phyloP scores from a whole-genome alignment of 2,329 filamentous ascomycete genomes.

The Hypoxylon sp. region DNA sequence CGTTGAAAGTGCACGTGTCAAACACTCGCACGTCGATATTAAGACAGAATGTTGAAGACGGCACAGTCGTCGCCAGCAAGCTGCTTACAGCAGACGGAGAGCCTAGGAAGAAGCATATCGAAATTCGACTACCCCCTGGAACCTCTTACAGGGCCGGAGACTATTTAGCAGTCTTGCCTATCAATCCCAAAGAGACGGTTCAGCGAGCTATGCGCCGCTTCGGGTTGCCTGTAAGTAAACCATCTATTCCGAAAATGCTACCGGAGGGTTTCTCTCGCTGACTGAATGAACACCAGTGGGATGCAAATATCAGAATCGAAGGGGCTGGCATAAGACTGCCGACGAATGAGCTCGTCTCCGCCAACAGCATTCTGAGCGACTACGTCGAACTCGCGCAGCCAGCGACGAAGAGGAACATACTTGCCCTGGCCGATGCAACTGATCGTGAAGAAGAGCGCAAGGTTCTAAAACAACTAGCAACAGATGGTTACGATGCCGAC shows the following conservation, averaged over 20 bases:
- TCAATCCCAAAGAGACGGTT: slow-evolving; percentile 63
- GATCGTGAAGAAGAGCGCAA: slow-evolving; percentile 53
- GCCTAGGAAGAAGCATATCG: slow-evolving; percentile 57
- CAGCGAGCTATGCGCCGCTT: slow-evolving; percentile 63
- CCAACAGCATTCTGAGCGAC: slow-evolving; percentile 17
- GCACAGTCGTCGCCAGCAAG: slow-evolving; percentile 53
- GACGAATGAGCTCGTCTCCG: slow-evolving; percentile 18
- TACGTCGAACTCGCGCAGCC: slow-evolving; percentile 35
- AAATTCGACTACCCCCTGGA: slow-evolving; percentile 61
- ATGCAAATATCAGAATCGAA: slow-evolving; percentile 23
- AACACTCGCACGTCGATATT: slow-evolving; percentile 52
- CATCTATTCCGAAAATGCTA: slow-evolving; percentile 55
- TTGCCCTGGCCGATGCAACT: slow-evolving; percentile 56
- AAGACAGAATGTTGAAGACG: slow-evolving; percentile 56
- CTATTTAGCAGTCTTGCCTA: slow-evolving; percentile 66
- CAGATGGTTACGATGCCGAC: slow-evolving; percentile 39
- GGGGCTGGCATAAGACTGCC: slow-evolving; percentile 21
- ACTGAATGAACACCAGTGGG: slow-evolving; percentile 15
- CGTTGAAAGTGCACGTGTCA: slow-evolving; percentile 40
- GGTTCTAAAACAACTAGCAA: slow-evolving; percentile 45
- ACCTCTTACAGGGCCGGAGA: slow-evolving; percentile 67
- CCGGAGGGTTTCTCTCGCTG: slow-evolving; percentile 47
- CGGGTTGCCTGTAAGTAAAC: slow-evolving; percentile 49
- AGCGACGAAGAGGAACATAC: slow-evolving; percentile 54
- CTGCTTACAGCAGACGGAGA: slow-evolving; percentile 53